phyloP scores from a whole-genome alignment of 116 monocot species.

The Dioscorea cayenensis region DNA sequence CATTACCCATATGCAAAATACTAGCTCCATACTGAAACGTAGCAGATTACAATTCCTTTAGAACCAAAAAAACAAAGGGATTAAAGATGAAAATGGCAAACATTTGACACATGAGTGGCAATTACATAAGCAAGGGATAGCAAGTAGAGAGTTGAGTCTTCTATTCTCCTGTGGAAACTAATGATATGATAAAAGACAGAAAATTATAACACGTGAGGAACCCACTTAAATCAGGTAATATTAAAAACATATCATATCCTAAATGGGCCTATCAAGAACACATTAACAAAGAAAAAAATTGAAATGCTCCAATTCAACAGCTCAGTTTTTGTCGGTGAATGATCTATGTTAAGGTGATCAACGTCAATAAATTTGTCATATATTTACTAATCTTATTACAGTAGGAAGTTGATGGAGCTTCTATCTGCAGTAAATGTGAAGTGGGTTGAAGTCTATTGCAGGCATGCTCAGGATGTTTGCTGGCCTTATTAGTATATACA shows the following conservation, averaged over 20 bases:
- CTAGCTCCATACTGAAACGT: conserved; percentile 74
- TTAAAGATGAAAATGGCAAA: not conserved
- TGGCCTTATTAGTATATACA: no score
- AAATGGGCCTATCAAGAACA: not conserved
- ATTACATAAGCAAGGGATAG: not conserved
- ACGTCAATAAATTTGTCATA: no score
- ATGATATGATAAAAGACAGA: not conserved
- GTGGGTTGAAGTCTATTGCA: no score
- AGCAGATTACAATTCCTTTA: not conserved
- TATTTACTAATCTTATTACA: no score
- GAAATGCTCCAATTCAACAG: no score
- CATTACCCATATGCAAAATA: conserved; percentile 25
- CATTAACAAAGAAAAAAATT: no score
- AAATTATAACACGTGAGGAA: not conserved
- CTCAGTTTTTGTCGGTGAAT: no score
- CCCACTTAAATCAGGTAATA: not conserved
- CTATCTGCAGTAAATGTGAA: no score
- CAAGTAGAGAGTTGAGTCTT: not conserved
- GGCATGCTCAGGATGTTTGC: no score
- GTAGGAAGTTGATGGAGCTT: no score
- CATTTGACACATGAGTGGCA: not conserved
- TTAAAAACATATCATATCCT: not conserved
- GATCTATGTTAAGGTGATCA: no score
- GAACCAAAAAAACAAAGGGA: not conserved
- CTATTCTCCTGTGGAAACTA: not conserved